phyloP scores from a whole-genome alignment of 2,329 filamentous ascomycete genomes.

The Chaetomiaceae sp. region DNA sequence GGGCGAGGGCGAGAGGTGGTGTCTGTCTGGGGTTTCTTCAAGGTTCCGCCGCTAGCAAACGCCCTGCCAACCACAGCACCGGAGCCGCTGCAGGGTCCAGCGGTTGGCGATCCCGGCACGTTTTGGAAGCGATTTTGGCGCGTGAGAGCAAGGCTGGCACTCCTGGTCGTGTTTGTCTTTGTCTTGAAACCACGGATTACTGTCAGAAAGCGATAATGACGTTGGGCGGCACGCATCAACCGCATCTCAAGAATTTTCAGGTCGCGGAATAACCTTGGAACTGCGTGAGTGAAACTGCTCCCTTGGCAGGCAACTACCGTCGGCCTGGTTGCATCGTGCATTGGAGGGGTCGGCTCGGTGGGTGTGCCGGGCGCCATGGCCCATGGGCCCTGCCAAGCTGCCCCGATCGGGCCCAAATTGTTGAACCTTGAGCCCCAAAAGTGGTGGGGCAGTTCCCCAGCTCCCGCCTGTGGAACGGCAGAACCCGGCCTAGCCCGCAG shows the following conservation, averaged over 20 bases:
- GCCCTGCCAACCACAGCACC: background rate
- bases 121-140: background rate
- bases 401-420: constrained; percentile 6
- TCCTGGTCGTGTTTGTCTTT: background rate
- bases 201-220: background rate
- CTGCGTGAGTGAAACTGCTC: too few species aligned
- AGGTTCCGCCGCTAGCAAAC: constrained; percentile 9
- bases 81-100: background rate
- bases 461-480: constrained; percentile 7
- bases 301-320: constrained; percentile 13
- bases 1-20: constrained; percentile 6
- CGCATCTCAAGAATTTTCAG: too few species aligned
- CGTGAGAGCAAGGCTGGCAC: background rate
- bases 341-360: constrained; percentile 7
- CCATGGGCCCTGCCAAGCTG: background rate
- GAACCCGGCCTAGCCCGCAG: constrained; percentile 16
- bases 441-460: background rate
- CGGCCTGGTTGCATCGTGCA: too few species aligned
- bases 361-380: background rate
- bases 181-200: background rate
- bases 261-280: too few species aligned
- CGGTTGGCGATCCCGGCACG: background rate
- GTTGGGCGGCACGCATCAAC: background rate
- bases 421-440: constrained; percentile 12
- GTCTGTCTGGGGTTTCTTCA: constrained; percentile 9